Conservation (phyloP, 192 early-diverging fungal species). For the Coemansia sp. region DNA sequence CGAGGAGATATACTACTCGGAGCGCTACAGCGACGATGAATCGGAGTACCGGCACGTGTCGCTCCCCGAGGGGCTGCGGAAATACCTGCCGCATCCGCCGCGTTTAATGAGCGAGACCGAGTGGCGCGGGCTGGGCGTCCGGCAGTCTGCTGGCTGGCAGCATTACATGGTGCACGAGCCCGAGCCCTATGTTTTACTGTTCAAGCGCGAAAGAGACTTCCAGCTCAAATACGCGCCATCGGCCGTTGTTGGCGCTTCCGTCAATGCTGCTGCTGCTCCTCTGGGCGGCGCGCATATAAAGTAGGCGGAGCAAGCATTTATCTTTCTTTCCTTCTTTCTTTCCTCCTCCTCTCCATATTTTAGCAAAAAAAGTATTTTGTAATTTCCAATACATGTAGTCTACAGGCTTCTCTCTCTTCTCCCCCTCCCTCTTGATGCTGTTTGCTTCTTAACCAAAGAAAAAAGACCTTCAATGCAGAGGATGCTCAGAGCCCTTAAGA, state of each 20-base stretch:
- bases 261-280: too few species aligned
- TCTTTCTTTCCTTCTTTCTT: too few species aligned
- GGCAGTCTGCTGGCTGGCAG: constrained; percentile 51
- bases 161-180: constrained; percentile 54
- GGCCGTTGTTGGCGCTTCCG: neutral
- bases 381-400: neutral
- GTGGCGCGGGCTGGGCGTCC: constrained; percentile 46
- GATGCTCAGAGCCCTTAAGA: constrained; percentile 47
- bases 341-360: too few species aligned
- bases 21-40: constrained; percentile 51
- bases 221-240: constrained; percentile 19
- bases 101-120: constrained; percentile 44
- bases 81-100: constrained; percentile 45
- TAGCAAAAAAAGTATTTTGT: neutral
- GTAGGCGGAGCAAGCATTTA: too few species aligned
- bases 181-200: constrained; percentile 54
- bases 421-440: too few species aligned
- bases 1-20: constrained; percentile 45
- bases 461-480: constrained; percentile 22
- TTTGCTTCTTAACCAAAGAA: too few species aligned
- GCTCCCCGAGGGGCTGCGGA: constrained; percentile 43
- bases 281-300: too few species aligned
- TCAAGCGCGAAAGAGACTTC: constrained; percentile 39
- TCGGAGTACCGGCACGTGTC: constrained; percentile 53
- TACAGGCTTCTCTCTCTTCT: too few species aligned